phyloP scores from a whole-genome alignment of 2,329 filamentous ascomycete species.

The Aotearoamyces nothofagi region DNA sequence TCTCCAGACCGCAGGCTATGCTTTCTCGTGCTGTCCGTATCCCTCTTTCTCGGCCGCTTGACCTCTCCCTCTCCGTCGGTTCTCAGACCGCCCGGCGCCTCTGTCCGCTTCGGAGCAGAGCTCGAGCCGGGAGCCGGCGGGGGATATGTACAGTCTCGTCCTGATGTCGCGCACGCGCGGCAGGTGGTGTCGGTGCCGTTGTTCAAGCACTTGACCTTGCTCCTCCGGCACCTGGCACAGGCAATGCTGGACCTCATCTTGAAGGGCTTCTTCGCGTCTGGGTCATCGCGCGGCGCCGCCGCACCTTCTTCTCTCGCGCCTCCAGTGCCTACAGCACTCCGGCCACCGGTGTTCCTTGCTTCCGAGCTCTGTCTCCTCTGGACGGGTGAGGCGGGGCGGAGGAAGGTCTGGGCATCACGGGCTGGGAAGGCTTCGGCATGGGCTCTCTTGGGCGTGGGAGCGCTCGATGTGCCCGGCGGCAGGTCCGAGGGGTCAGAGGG shows the following conservation, averaged over 20 bases:
- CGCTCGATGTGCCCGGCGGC: conserved; percentile 10
- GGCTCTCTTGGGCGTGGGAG: conserved; percentile 18
- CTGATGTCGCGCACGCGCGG: conserved; percentile 56
- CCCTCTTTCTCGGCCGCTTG: conserved; percentile 28
- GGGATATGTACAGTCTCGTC: conserved; percentile 61
- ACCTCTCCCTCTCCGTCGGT: conserved; percentile 18
- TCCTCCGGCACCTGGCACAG: conserved; percentile 59
- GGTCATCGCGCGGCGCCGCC: conserved; percentile 6
- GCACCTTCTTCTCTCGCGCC: conserved; percentile 8
- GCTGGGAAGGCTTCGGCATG: conserved; percentile 18
- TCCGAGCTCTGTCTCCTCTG: neutral
- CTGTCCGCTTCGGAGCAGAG: conserved; percentile 14
- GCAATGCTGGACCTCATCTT: conserved; percentile 60
- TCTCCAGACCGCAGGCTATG: conserved; percentile 26
- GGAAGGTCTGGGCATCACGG: conserved; percentile 12
- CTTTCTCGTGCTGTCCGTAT: conserved; percentile 31
- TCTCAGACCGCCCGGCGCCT: conserved; percentile 14
- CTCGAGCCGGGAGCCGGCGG: conserved; percentile 24
- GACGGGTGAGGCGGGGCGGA: conserved; percentile 14
- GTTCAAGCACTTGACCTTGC: conserved; percentile 75
- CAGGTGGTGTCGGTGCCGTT: conserved; percentile 56
- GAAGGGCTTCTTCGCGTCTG: conserved; percentile 26
- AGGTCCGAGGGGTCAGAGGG: conserved; percentile 14
- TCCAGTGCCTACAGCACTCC: conserved; percentile 14
- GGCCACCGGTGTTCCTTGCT: conserved; percentile 11